Evolutionary conservation across 371 early-diverging fungal genomes (phyloP), one percentile per base, ranked within the genome.

Genomic region (Rhizopus microsporus): DNA sequence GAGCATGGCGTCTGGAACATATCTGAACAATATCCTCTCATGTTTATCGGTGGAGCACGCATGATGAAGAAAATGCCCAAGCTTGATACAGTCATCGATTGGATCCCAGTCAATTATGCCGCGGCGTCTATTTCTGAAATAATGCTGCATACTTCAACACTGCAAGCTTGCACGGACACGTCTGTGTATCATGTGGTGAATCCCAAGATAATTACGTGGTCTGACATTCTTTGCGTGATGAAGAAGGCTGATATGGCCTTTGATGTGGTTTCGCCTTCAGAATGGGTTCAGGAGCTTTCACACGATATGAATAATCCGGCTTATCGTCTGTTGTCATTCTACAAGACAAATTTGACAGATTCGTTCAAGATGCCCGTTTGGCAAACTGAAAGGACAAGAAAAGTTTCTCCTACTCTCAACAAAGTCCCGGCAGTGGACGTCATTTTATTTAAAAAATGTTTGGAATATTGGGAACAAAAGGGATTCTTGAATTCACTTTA

Each of bases 1-100:
- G 35, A 35, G 0, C 58, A 69, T 40, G 78, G 77, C 5, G 63
- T 62, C 1, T 81, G 81, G 81, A 81, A 78, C 29, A 57, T 46
- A 1, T 49, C 44, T 8, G 81, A 78, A 37, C 74, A 75, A 15
- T 72, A 64, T 31, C 69, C 77, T 0, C 38, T 75, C 4, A 66
- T 77, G 72, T 57, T 77, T 42, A 37, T 71, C 12, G 67, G 70
- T 37, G 76, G 76, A 37, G 75, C 64, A 5, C 38, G 45, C 4
- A 13, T 55, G 4, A 49, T 57, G 43, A 51, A 60, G 4, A 57
- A 65, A 46, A 73, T 73, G 73, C 74, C 74, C 15, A 34, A 12
- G 3, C 35, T 74, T 1, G 51, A 65, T 9, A 53, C 31, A 2
- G 16, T 29, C 12, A 60, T 77, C 34, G 74, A 77, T 53, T 77